Conservation (phyloP, 1,139 yeast species). For the Saccharomyces pastorianus region DNA sequence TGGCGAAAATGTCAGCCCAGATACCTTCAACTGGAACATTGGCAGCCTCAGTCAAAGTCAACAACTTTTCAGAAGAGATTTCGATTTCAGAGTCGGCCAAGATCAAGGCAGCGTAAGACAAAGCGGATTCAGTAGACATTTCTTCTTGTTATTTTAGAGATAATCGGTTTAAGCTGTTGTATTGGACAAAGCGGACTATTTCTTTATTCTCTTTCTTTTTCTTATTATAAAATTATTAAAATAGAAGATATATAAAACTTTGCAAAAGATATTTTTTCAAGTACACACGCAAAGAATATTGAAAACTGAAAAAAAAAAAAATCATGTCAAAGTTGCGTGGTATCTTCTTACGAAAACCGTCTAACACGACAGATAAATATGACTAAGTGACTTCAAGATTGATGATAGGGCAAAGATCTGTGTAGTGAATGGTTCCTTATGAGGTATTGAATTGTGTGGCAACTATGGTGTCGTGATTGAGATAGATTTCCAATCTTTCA, state of each 20-base stretch:
- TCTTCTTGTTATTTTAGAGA: constrained; percentile 36
- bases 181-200: constrained; percentile 53
- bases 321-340: constrained; percentile 5
- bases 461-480: no score
- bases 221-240: not conserved
- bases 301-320: not conserved
- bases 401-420: no score
- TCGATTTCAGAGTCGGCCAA: constrained; percentile 79
- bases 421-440: no score
- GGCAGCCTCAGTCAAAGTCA: constrained; percentile 62
- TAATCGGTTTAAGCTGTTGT: constrained; percentile 46
- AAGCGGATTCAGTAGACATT: constrained; percentile 78
- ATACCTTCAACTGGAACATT: constrained; percentile 59
- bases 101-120: constrained; percentile 83
- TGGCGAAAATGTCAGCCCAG: constrained; percentile 79
- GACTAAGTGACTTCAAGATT: no score
- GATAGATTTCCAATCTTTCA: no score
- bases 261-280: not conserved
- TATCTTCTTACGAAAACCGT: constrained; percentile 4
- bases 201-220: constrained; percentile 31
- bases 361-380: no score
- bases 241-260: not conserved
- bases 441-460: no score
- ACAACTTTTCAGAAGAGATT: constrained; percentile 68
- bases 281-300: not conserved